Evolutionary conservation across 179 eudicot species (phyloP).

Genomic region (Beta macrorhiza): DNA sequence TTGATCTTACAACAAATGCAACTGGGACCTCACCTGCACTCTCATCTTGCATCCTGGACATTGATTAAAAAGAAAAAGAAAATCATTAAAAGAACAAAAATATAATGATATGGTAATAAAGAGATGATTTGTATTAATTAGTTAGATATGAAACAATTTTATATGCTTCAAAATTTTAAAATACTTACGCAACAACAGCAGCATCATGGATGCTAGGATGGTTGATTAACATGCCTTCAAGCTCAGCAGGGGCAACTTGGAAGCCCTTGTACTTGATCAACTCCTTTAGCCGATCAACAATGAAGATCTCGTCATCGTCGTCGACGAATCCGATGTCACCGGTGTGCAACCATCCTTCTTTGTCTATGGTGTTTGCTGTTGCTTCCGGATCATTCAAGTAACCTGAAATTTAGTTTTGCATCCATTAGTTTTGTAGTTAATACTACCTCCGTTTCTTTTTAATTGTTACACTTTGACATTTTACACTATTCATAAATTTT

Average conservation of each 20-base stretch:
- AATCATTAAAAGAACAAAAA: background rate
- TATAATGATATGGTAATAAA: too few species aligned
- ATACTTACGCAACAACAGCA: constrained; percentile 81
- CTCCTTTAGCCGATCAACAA: constrained; percentile 82
- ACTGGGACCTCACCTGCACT: constrained; percentile 70
- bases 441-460: too few species aligned
- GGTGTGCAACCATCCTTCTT: constrained; percentile 87
- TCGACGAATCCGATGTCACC: constrained; percentile 89
- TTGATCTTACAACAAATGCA: constrained; percentile 54
- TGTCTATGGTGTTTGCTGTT: constrained; percentile 74
- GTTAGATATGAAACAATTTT: too few species aligned
- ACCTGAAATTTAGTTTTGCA: constrained; percentile 37
- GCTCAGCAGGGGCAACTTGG: constrained; percentile 95
- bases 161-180: too few species aligned
- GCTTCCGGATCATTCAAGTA: constrained; percentile 78
- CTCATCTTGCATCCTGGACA: constrained; percentile 55
- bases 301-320: constrained; percentile 80
- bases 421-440: background rate
- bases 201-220: constrained; percentile 71
- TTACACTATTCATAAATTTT: too few species aligned
- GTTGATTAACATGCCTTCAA: constrained; percentile 71
- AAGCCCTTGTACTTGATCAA: constrained; percentile 88
- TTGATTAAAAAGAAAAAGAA: background rate
- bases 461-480: too few species aligned
- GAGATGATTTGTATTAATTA: too few species aligned